Evolutionary conservation across 1,139 yeast genomes (phyloP), one percentile per base, ranked within the genome.

Genomic region (Kurtzmaniella quercitrusa): DNA sequence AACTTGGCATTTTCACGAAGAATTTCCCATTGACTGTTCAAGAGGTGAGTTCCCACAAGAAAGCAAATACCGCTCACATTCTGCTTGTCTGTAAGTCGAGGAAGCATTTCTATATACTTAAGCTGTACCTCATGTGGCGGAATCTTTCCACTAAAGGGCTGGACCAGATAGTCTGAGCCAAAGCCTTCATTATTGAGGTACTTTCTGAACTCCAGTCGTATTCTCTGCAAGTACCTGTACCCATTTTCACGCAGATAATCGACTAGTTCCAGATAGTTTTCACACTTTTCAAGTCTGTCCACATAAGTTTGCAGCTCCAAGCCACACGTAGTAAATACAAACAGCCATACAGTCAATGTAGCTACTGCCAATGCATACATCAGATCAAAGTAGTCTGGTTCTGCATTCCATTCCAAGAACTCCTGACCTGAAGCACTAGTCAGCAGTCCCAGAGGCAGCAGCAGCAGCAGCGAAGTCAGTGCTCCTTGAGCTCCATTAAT

Each of bases 1-100:
- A 83, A 63, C 48, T 73, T 73, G 2, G 85, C 80, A 51, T 78
- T 72, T 52, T 82, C 89, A 46, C 76, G 66, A 4, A 81, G 77
- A 29, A 81, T 66, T 42, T 79, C 81, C 82, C 84, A 82, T 51
- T 79, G 80, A 52, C 82, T 71, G 40, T 64, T 65, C 48, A 66
- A 57, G 50, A 78, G 63, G 46, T 68, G 65, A 3, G 65, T 60
- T 1, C 79, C 75, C 23, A 82, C 68, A 49, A 77, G 60, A 41
- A 67, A 69, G 49, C 83, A 66, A 38, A 83, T 59, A 0, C 89
- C 89, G 47, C 78, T 68, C 39, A 81, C 65, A 44, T 79, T 70
- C 46, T 72, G 73, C 52, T 70, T 70, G 42, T 72, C 65, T 19
- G 69, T 56, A 17, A 77, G 66, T 4, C 51, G 51, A 6, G 73